Evolutionary conservation across 495 filamentous ascomycete genomes (phyloP).

Genomic region (Ascobolus immersus): DNA sequence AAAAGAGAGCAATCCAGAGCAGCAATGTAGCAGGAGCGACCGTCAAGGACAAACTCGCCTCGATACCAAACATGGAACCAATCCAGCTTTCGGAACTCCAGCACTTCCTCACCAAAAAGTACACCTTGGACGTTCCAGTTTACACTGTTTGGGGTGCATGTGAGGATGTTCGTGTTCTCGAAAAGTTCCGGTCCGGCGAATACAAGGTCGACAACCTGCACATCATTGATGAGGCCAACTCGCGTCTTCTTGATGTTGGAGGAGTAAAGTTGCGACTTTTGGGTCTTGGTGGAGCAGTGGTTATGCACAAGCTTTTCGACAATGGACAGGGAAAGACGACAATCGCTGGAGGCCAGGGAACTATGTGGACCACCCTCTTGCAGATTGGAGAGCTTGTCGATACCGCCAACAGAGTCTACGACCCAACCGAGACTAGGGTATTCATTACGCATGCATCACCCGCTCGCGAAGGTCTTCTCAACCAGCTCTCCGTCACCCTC

Average conservation of each 20-base stretch:
- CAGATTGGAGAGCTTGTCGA: conserved; percentile 98
- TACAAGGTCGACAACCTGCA: conserved; percentile 95
- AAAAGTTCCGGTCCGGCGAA: conserved; percentile 93
- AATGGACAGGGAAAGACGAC: conserved; percentile 96
- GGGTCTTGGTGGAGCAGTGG: conserved; percentile 82
- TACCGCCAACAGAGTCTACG: conserved; percentile 92
- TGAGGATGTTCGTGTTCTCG: conserved; percentile 90
- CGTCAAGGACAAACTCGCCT: conserved; percentile 45
- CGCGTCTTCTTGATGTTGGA: conserved; percentile 74
- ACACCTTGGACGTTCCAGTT: conserved; percentile 81
- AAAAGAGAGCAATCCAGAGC: conserved; percentile 53
- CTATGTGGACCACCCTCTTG: conserved; percentile 96
- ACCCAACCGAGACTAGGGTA: conserved; percentile 91
- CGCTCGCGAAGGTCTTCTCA: conserved; percentile 84
- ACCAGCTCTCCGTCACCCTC: conserved; percentile 89
- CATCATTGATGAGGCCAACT: conserved; percentile 95
- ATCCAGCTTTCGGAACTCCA: conserved; percentile 88
- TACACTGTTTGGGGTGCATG: conserved; percentile 99
- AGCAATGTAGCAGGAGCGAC: conserved; percentile 34
- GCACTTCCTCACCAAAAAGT: conserved; percentile 63
- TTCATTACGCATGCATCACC: conserved; percentile 96
- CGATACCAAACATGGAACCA: conserved; percentile 28
- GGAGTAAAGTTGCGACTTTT: conserved; percentile 89
- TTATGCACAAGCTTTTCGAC: conserved; percentile 99
- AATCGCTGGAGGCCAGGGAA: conserved; percentile 93